These are phyloP conservation scores for Trichoderma atroviride DNA, from an alignment of 2,329 filamentous ascomycete species.

Conservation along the genomic window DNA sequence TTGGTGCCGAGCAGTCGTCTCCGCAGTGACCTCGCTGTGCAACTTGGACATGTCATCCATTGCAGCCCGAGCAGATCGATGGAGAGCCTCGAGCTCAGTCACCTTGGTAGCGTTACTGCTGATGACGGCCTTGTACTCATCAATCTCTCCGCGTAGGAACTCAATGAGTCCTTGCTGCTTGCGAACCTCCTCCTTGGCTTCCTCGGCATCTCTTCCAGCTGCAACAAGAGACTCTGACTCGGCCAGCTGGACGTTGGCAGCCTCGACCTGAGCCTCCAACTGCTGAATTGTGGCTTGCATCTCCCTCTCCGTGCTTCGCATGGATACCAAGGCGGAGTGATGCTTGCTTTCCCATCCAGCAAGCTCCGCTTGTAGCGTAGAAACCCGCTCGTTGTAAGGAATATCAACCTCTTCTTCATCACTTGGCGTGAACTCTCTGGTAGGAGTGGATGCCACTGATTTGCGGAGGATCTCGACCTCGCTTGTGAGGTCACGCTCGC, in stretches of 20 bases:
- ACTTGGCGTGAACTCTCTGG: conserved; percentile 35
- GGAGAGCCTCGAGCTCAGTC: conserved; percentile 71
- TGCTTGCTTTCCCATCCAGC: conserved; percentile 77
- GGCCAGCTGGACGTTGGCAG: conserved; percentile 56
- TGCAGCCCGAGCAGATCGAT: conserved; percentile 66
- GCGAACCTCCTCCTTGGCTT: conserved; percentile 44
- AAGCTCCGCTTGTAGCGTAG: conserved; percentile 71
- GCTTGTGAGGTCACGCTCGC: conserved; percentile 73
- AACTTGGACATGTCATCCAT: conserved; percentile 67
- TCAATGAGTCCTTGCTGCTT: conserved; percentile 63
- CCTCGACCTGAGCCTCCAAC: conserved; percentile 63
- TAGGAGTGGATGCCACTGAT: conserved; percentile 45
- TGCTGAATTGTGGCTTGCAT: conserved; percentile 73
- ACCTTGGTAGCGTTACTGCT: conserved; percentile 69
- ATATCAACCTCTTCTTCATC: conserved; percentile 39
- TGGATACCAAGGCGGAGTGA: conserved; percentile 66
- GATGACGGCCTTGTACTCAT: conserved; percentile 78
- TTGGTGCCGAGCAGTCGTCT: conserved; percentile 50
- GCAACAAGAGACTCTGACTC: conserved; percentile 47
- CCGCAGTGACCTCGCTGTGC: conserved; percentile 52
- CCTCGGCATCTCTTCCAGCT: conserved; percentile 34
- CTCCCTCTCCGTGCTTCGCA: conserved; percentile 72
- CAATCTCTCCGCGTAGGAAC: conserved; percentile 71
- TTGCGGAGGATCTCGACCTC: conserved; percentile 71
- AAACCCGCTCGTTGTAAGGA: conserved; percentile 60